Percentiles rank a stretch among this genome's conserved stretches.
These are phyloP conservation scores for Phaffia australis DNA, from an alignment of 768 basidiomycete species.

Conservation along the genomic window DNA sequence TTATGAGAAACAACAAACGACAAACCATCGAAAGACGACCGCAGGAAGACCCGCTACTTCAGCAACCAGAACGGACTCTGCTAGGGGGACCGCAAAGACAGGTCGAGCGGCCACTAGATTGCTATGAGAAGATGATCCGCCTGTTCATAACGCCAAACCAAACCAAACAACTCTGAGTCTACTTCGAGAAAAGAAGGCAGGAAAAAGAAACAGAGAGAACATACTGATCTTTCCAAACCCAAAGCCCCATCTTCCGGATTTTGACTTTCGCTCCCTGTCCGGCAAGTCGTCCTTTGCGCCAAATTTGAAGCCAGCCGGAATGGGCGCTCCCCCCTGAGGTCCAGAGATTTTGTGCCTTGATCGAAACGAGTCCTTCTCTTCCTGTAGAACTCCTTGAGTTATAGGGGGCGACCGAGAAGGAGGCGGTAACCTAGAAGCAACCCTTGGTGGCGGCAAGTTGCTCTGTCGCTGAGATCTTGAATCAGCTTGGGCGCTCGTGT, in stretches of 20 bases:
- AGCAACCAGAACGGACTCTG: constrained; percentile 78
- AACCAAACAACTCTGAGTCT: not conserved
- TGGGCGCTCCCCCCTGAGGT: constrained; percentile 70
- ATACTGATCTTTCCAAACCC: constrained; percentile 58
- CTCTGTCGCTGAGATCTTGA: constrained; percentile 1
- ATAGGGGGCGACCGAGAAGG: no score
- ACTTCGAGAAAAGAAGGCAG: constrained; percentile 10
- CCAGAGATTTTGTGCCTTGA: constrained; percentile 61
- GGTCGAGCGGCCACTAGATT: constrained; percentile 42
- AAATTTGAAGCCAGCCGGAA: constrained; percentile 84
- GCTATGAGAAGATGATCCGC: constrained; percentile 9
- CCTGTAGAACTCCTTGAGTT: no score
- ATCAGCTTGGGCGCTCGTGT: no score
- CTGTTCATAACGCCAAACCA: not conserved
- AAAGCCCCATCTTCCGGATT: constrained; percentile 63
- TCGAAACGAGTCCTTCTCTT: constrained; percentile 3
- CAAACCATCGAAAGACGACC: constrained; percentile 69
- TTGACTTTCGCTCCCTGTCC: constrained; percentile 65
- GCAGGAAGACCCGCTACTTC: constrained; percentile 78
- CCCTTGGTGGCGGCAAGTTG: constrained; percentile 3
- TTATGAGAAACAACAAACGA: not conserved
- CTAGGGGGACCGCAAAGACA: constrained; percentile 78
- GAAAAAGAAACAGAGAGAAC: constrained; percentile 5
- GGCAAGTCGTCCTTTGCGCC: constrained; percentile 52
- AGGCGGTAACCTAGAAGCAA: no score